Evolutionary conservation across 2,329 filamentous ascomycete species (phyloP).

Genomic region (Diaporthe citrichinensis): DNA sequence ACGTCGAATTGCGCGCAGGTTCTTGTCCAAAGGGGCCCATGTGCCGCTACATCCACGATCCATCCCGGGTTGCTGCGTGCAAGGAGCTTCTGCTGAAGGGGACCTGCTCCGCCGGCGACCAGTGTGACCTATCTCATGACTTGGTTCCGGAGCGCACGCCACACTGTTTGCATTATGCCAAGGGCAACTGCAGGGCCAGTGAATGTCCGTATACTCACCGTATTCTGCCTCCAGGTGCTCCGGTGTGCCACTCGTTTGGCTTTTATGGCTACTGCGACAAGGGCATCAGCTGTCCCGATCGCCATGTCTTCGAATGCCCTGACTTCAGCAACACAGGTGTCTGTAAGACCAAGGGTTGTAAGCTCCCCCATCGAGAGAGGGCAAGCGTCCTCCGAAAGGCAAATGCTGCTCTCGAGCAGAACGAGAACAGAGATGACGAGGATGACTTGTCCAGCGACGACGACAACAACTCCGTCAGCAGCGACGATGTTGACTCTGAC

Average conservation of each 20-base stretch:
- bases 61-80: constrained; percentile 89
- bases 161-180: constrained; percentile 89
- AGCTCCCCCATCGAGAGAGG: constrained; percentile 88
- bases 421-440: constrained; percentile 64
- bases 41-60: constrained; percentile 88
- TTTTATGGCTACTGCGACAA: constrained; percentile 90
- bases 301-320: constrained; percentile 94
- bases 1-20: constrained; percentile 68
- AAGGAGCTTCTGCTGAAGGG: constrained; percentile 87
- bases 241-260: constrained; percentile 88
- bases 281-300: constrained; percentile 81
- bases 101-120: constrained; percentile 80
- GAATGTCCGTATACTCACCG: constrained; percentile 91
- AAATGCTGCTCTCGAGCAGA: constrained; percentile 61
- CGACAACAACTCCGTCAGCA: constrained; percentile 75
- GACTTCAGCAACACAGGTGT: constrained; percentile 92
- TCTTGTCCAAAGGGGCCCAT: constrained; percentile 85
- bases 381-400: constrained; percentile 83
- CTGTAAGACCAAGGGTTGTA: constrained; percentile 86
- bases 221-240: constrained; percentile 80
- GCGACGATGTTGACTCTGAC: constrained; percentile 86
- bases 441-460: constrained; percentile 86
- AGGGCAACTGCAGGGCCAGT: constrained; percentile 89
- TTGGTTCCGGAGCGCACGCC: constrained; percentile 86
- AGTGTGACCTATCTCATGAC: constrained; percentile 93